Evolutionary conservation across 192 early-diverging fungal species (phyloP).

Genomic region (Phlyctochytrium planicorne): DNA sequence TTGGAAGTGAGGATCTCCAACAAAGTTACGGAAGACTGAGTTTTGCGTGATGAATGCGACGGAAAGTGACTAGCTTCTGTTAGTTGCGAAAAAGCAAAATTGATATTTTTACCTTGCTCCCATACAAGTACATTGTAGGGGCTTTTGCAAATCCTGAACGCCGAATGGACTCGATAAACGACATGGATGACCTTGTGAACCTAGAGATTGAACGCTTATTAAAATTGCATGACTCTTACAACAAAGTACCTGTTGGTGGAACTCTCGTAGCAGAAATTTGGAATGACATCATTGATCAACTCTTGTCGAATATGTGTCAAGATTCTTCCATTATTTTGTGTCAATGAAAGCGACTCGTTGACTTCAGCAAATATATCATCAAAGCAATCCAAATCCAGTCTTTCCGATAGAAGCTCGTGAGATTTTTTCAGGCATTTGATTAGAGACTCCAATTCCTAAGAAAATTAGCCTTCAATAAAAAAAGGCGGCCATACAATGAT

Average conservation of each 20-base stretch:
- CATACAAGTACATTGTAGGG: slow-evolving; percentile 40
- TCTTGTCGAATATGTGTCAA: slow-evolving; percentile 57
- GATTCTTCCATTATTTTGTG: slow-evolving; percentile 37
- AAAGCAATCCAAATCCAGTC: slow-evolving; percentile 42
- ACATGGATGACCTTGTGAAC: slow-evolving; percentile 34
- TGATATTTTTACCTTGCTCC: slow-evolving; percentile 28
- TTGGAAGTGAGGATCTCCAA: slow-evolving; percentile 40
- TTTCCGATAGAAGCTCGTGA: slow-evolving; percentile 37
- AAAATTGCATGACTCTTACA: background rate
- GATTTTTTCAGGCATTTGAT: slow-evolving; percentile 34
- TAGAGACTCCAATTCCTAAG: slow-evolving; percentile 47
- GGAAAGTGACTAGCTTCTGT: slow-evolving; percentile 19
- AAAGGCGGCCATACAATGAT: slow-evolving; percentile 33
- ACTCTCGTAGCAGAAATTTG: slow-evolving; percentile 43
- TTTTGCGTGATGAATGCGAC: slow-evolving; percentile 37
- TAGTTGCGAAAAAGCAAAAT: slow-evolving; percentile 21
- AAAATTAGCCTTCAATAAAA: background rate
- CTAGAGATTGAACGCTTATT: slow-evolving; percentile 12
- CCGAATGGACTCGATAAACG: slow-evolving; percentile 22
- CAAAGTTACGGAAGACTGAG: slow-evolving; percentile 33
- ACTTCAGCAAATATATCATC: slow-evolving; percentile 47
- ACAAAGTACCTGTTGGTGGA: slow-evolving; percentile 25
- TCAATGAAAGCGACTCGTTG: slow-evolving; percentile 38
- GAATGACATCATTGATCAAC: slow-evolving; percentile 65
- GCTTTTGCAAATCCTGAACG: slow-evolving; percentile 39